Base-by-base conservation (phyloP, 2,329 filamentous ascomycete species). In the Podosphaera fusca region DNA sequence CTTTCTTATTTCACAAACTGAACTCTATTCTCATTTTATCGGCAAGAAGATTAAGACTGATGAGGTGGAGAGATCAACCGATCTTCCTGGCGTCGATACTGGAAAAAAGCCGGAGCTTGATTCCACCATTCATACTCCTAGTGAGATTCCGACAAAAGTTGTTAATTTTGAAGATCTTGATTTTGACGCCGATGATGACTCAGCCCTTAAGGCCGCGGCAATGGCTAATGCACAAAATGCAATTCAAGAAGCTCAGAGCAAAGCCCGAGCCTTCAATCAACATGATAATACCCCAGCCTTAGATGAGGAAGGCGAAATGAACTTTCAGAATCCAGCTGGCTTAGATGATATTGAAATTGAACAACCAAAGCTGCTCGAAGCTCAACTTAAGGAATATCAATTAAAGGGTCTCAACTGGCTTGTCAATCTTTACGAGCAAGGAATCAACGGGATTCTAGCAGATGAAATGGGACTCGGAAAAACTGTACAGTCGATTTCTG, bases 381-480 rank as follows among this genome's bases (percentile, higher is more conserved):
- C 89, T 55, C 87, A 94, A 68, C 80, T 98, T 66, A 98, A 98
- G 69, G 92, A 98, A 69, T 98, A 98, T 71, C 92, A 98, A 73
- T 75, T 98, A 68, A 98, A 98, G 74, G 92, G 92, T 71, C 85
- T 98, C 69, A 98, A 96, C 68, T 98, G 92, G 92, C 80, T 98
- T 57, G 92, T 95, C 73, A 96, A 98, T 69, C 72, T 98, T 62
- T 98, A 98, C 73, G 92, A 98, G 70, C 92, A 98, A 70, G 92
- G 92, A 69, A 98, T 98, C 84, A 96, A 96, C 72, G 90, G 90
- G 71, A 98, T 98, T 65, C 75, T 98, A 61, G 92, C 92, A 62
- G 92, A 98, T 69, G 92, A 98, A 72, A 98, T 98, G 92, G 92
- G 92, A 80, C 85, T 98, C 31, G 92, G 92, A 69, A 98, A 98